phyloP scores from a whole-genome alignment of 2,329 filamentous ascomycete species.

The Fusarium duplospermum region DNA sequence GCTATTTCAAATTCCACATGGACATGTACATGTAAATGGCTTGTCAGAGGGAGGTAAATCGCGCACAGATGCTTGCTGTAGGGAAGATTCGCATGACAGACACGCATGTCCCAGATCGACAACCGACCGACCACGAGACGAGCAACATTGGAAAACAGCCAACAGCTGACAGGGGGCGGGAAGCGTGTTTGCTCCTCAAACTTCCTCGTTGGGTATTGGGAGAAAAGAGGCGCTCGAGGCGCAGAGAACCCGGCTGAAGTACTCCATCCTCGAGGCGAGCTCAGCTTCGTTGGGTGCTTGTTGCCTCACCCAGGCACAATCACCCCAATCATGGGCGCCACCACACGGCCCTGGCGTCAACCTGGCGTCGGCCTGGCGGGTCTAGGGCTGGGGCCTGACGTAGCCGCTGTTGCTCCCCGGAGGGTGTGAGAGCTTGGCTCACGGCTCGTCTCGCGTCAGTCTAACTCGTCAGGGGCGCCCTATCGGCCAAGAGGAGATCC shows the following conservation, averaged over 20 bases:
- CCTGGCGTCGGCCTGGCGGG: constrained; percentile 10
- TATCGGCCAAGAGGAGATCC: constrained; percentile 6
- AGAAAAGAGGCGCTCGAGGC: background rate
- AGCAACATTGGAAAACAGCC: background rate
- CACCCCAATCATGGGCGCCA: background rate
- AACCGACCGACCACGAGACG: background rate
- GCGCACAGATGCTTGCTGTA: constrained; percentile 4
- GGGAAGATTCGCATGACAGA: background rate
- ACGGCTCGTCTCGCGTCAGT: constrained; percentile 8
- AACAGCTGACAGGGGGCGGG: background rate
- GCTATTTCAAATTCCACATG: background rate
- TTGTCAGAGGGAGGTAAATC: background rate
- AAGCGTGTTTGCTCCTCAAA: background rate
- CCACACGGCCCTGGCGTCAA: background rate
- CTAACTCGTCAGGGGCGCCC: background rate
- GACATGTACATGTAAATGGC: background rate
- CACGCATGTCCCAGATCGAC: constrained; percentile 2
- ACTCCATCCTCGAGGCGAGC: background rate
- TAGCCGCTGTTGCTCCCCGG: background rate
- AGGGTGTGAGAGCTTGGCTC: constrained; percentile 4
- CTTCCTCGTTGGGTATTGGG: background rate
- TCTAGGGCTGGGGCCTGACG: constrained; percentile 1
- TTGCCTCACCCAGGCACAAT: background rate
- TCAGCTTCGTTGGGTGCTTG: background rate
- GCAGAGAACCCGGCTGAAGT: background rate